A percentile compares a stretch with the other conserved stretches of the same genome.
Conservation (phyloP, 768 basidiomycete species). For the Psilocybe azurescens region DNA sequence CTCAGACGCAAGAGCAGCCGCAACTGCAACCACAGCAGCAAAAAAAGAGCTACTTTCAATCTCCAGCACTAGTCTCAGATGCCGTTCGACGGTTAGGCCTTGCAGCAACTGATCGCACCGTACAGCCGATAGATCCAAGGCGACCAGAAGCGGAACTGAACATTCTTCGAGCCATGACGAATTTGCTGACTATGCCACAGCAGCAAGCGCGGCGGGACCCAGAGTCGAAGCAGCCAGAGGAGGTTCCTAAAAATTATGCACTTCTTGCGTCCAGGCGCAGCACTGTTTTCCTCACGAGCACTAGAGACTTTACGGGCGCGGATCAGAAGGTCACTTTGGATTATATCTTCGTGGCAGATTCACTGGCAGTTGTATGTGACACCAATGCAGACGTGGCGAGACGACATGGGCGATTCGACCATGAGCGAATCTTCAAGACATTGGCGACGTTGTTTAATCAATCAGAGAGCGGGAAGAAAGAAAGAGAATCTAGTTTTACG, state of each 20-base stretch:
- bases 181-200: constrained; percentile 66
- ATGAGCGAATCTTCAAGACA: constrained; percentile 70
- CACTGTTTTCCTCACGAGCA: constrained; percentile 60
- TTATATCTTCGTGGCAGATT: constrained; percentile 57
- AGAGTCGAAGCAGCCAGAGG: constrained; percentile 46
- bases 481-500: constrained; percentile 23
- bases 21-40: constrained; percentile 21
- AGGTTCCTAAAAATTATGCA: constrained; percentile 42
- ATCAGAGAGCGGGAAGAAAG: constrained; percentile 22
- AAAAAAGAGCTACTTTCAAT: constrained; percentile 51
- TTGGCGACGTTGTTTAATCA: constrained; percentile 53
- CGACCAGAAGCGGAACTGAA: constrained; percentile 57
- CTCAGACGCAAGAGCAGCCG: constrained; percentile 24
- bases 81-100: constrained; percentile 69
- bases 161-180: constrained; percentile 80
- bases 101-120: constrained; percentile 62
- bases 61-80: constrained; percentile 74
- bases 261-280: constrained; percentile 52
- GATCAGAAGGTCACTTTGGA: constrained; percentile 64
- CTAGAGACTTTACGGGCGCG: constrained; percentile 53
- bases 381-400: constrained; percentile 67
- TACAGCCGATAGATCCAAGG: constrained; percentile 42
- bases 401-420: constrained; percentile 64
- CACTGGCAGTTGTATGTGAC: constrained; percentile 54
- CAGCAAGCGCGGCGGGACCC: constrained; percentile 44